Conservation (phyloP, 306 rosid genomes). For the Castanopsis chinensis region DNA sequence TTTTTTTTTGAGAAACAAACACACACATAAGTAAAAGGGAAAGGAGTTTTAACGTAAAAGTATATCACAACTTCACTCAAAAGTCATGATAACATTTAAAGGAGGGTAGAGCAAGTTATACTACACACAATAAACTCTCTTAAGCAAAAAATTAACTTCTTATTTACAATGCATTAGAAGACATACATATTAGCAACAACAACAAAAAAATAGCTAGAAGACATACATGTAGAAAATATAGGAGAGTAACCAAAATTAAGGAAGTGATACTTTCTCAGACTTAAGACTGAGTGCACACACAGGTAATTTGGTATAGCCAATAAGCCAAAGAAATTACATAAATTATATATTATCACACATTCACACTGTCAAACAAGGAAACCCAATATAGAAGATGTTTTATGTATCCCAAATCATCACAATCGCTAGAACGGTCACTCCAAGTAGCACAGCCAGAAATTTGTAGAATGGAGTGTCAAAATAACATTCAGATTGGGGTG, state of each 20-base stretch:
- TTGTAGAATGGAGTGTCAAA: constrained; percentile 54
- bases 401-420: constrained; percentile 70
- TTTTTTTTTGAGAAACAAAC: too few relatives aligned
- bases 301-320: too few relatives aligned
- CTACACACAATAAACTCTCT: too few relatives aligned
- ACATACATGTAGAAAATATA: background rate
- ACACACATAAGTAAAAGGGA: too few relatives aligned
- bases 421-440: constrained; percentile 63
- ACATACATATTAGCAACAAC: too few relatives aligned
- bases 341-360: too few relatives aligned
- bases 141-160: background rate
- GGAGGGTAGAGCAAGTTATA: background rate
- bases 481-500: constrained; percentile 25
- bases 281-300: too few relatives aligned
- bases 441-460: constrained; percentile 64
- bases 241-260: background rate
- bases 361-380: background rate
- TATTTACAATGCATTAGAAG: background rate
- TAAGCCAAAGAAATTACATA: too few relatives aligned
- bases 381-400: background rate
- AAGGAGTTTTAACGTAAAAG: fast-evolving
- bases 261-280: too few relatives aligned
- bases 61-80: too few relatives aligned
- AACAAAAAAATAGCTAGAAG: too few relatives aligned
- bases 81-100: too few relatives aligned